A percentile compares a stretch with the other conserved stretches of the same genome.
phyloP scores from a whole-genome alignment of 1,139 yeast genomes.

The Sugiyamaella castrensis region DNA sequence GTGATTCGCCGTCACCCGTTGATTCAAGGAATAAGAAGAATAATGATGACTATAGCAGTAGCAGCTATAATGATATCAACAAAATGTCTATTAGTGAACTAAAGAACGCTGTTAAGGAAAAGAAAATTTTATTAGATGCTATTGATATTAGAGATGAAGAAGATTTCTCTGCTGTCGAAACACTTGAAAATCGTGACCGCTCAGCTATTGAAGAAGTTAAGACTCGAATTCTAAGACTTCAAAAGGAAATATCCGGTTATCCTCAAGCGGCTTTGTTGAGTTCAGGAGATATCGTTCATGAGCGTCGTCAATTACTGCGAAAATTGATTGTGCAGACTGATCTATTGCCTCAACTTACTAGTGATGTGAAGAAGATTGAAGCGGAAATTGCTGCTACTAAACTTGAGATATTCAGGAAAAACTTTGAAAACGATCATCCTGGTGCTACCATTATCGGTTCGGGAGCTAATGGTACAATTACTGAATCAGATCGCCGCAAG shows the following conservation, averaged over 20 bases:
- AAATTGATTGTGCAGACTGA: slow-evolving; percentile 59
- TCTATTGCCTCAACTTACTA: slow-evolving; percentile 64
- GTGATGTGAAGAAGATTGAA: slow-evolving; percentile 60
- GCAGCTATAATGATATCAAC: slow-evolving; percentile 16
- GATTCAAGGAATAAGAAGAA: slow-evolving; percentile 4
- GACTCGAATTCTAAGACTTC: slow-evolving; percentile 55
- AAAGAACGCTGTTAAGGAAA: slow-evolving; percentile 63
- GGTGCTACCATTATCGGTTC: slow-evolving; percentile 67
- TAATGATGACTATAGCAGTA: background rate
- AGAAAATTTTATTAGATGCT: slow-evolving; percentile 66
- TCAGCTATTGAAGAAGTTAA: slow-evolving; percentile 64
- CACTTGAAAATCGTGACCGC: slow-evolving; percentile 44
- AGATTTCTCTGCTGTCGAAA: slow-evolving; percentile 45
- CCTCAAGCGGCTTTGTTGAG: slow-evolving; percentile 34
- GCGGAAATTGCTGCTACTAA: slow-evolving; percentile 66
- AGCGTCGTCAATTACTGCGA: slow-evolving; percentile 47
- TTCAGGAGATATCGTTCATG: slow-evolving; percentile 32
- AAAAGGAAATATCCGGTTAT: slow-evolving; percentile 44
- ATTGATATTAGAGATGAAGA: slow-evolving; percentile 69
- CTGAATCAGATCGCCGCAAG: slow-evolving; percentile 75
- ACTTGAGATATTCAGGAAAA: slow-evolving; percentile 56
- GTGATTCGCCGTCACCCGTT: slow-evolving; percentile 7
- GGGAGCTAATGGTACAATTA: slow-evolving; percentile 80
- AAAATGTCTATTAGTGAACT: slow-evolving; percentile 45
- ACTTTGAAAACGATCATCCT: slow-evolving; percentile 62